Base-by-base conservation (phyloP, 2,329 filamentous ascomycete genomes). In the Gliomastix tumulicola region DNA sequence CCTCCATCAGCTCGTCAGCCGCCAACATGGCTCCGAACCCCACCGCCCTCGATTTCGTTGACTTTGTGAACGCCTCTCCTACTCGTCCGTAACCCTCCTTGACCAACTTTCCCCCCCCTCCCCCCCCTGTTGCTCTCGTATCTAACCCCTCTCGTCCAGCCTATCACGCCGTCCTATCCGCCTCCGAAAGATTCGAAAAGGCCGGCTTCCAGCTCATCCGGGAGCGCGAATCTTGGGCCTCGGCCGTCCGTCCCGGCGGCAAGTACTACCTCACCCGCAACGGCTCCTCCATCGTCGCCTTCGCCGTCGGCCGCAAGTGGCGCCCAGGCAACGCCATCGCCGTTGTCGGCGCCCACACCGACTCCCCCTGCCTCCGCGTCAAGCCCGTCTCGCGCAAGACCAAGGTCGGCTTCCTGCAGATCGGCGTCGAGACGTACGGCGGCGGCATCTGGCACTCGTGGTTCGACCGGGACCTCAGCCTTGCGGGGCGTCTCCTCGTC, bases 191-290 rank as follows among this genome's bases (percentile, higher is more conserved):
- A 38, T 76, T 98, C 36, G 76, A 84, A 49, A 77, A 82, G 49
- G 89, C 87, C 34, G 89, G 90, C 41, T 98, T 97, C 71, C 74
- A 77, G 51, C 78, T 84, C 50, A 86, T 98, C 64, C 86, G 81
- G 70, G 90, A 97, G 65, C 84, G 86, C 50, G 88, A 96, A 54
- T 80, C 84, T 32, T 97, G 92, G 90, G 76, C 83, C 12, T 79
- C 82, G 2, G 77, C 74, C 32, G 75, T 95, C 43, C 76, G 79
- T 39, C 87, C 88, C 17, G 89, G 90, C 44, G 89, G 90, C 45
- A 96, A 94, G 65, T 97, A 97, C 71, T 96, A 89, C 66, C 77
- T 96, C 53, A 97, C 90, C 33, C 84, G 90, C 46, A 97, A 97
- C 65, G 82, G 78, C 41, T 94, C 88, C 19, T 94, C 90, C 34